Evolutionary conservation across 768 basidiomycete genomes (phyloP), one percentile per base, ranked within the genome.

Genomic region (Pulveroboletus sp.): DNA sequence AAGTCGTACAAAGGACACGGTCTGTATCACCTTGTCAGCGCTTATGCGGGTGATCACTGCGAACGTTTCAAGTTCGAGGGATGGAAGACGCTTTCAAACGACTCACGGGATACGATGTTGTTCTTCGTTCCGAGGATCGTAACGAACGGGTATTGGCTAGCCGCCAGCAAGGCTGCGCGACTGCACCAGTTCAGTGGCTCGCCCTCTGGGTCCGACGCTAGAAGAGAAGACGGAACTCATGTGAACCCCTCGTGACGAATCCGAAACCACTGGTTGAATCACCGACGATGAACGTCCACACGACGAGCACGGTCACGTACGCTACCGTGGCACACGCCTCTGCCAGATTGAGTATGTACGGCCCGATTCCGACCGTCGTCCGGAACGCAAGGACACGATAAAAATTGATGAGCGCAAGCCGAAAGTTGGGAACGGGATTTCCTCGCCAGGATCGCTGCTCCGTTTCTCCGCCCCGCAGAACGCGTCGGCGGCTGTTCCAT

Each of bases 101-200:
- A 49, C 60, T n/a, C 30, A 61, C 60, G 14, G 2, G 60, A 59
- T 22, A 61, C 32, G 10, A 62, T 8, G n/a, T 62, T 62, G 56
- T 77, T 76, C 59, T 76, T 77, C 32, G 69, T 72, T 2, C 73
- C 74, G 7, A 78, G 65, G 12, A 70, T 67, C 4, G 73, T 67
- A 45, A 76, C 63, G 24, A 77, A 58, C 3, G 71, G 70, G 13
- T 71, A 55, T 51, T 77, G 72, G n/a, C 54, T 60, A 8, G 61
- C 57, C 6, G 70, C 67, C 32, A 72, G 57, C 23, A 64, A 39
- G 1, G 51, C 69, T 22, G 64, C 60, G 9, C 69, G 64, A 46
- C 68, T 70, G 5, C 57, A 57, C 63, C 66, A 73, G 47, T 66
- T 70, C 11, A 68, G 54, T 10, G 51, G 57, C 12, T 51, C 23